Conservation (phyloP, 441 rosid species). For the Daphne laureola region DNA sequence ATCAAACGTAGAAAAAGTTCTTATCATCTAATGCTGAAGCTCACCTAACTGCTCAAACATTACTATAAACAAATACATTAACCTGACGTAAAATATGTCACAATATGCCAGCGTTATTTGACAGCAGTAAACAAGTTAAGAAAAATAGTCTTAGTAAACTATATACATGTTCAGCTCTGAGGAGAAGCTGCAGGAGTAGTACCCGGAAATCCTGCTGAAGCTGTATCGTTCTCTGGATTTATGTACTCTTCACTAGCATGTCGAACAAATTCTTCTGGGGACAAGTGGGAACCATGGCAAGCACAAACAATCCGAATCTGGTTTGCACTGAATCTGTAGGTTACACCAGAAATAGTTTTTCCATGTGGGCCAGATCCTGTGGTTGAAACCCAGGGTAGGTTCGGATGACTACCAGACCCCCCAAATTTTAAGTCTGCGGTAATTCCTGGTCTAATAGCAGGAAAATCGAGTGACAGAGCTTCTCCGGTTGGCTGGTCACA, state of each 20-base stretch:
- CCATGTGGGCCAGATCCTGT: slow-evolving; percentile 82
- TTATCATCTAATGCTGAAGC: too few relatives aligned
- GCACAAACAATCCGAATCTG: slow-evolving; percentile 90
- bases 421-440: slow-evolving; percentile 78
- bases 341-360: slow-evolving; percentile 84
- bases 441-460: slow-evolving; percentile 83
- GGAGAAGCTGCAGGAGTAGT: slow-evolving; percentile 73
- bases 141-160: too few relatives aligned
- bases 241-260: slow-evolving; percentile 72
- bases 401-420: slow-evolving; percentile 78
- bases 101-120: slow-evolving; percentile 15
- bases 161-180: slow-evolving; percentile 45
- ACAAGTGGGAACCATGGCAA: slow-evolving; percentile 86
- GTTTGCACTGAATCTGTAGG: slow-evolving; percentile 60
- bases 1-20: too few relatives aligned
- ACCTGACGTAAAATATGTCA: slow-evolving; percentile 11
- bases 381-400: slow-evolving; percentile 94
- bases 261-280: slow-evolving; percentile 80
- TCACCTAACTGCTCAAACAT: slow-evolving; percentile 9
- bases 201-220: slow-evolving; percentile 38
- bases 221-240: slow-evolving; percentile 25
- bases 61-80: slow-evolving; percentile 12
- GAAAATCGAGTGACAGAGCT: slow-evolving; percentile 43
- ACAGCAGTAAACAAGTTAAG: slow-evolving; percentile 9
- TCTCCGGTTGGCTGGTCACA: slow-evolving; percentile 30